Evolutionary conservation across 371 early-diverging fungal genomes (phyloP), one percentile per base, ranked within the genome.

Genomic region (Mucor saturninus): DNA sequence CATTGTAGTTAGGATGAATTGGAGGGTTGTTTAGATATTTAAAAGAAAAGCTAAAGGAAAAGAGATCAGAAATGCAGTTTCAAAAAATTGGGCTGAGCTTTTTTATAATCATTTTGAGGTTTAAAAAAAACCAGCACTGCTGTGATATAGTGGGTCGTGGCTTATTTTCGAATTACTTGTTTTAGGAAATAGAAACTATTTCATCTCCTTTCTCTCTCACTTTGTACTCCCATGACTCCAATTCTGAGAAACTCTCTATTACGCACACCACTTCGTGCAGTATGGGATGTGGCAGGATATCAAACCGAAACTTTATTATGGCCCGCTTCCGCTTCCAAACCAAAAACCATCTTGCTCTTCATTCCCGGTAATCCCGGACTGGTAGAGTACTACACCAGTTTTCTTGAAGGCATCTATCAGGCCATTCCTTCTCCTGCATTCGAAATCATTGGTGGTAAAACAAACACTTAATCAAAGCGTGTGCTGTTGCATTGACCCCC

Each of bases 291-390:
- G 45, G 71, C 72, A 10, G 79, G 75, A n/a, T 73, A 81, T 26
- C 72, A 72, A 8, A 80, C 84, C 0, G 79, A 83, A 13, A 80
- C 86, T 1, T 61, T 82, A 26, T 77, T 82, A 72, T 86, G 86
- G 86, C 84, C 86, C 7, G 75, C 78, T 28, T 64, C 38, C 8
- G 40, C 10, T 5, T 54, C 29, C 31, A 71, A 49, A 3, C 21
- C 21, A 21, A 76, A 76, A 52, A 85, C 79, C 3, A 75, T 86
- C 11, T 64, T 86, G 2, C 67, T 86, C 40, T 83, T 86, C 67
- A 74, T 86, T 56, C 84, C 84, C 38, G 91, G 91, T 4, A 91
- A 91, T 74, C 91, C 91, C 4, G 93, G 93, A 10, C 55, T 91
- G 37, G 80, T 88, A 38, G 86, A 89, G 45, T 92, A 89, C 70